Evolutionary conservation across 176 grass and related monocot genomes (phyloP), one percentile per base, ranked within the genome.

Genomic region (Carex cristatella): DNA sequence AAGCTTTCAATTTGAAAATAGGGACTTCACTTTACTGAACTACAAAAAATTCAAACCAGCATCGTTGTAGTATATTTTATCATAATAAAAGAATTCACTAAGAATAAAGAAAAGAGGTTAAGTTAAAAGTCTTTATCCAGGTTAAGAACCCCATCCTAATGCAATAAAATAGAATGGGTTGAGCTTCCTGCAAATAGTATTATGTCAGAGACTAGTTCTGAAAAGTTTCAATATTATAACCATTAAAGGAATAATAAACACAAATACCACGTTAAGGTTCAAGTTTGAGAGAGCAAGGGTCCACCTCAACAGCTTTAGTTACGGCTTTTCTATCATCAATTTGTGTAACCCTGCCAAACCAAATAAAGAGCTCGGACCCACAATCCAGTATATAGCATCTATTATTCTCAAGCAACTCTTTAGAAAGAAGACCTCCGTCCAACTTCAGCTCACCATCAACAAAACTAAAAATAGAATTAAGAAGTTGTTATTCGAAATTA

Each of bases 311-410:
- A 64, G 88, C 90, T 91, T 90, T 94, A 66, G 84, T 94, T 67
- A 85, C 83, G 82, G 89, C 77, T 90, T 94, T 98, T 89, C 92
- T 94, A 71, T 98, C 95, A 18, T 98, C 95, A 15, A 97, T 53
- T 67, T 94, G 90, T 51, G 92, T 94, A 79, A 94, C 86, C 7
- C 92, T 86, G 14, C 94, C 94, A 87, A 94, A 91, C 94, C 94
- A 97, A 89, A 94, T 82, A 89, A 91, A 94, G 81, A 97, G 86
- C 78, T 97, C 92, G 77, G 94, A 86, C 51, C 94, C 94, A 84
- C 89, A 97, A 75, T 97, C 94, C 63, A 97, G 87, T 81, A 97
- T 86, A 85, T 94, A 94, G 44, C 94, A 97, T 84, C 92, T 92
- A 67, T 91, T 94, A 75, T 89, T 94, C 75, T 90, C 92, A 80